Evolutionary conservation across 1,284 basidiomycete species (phyloP).

Genomic region (Hortiboletus rubellus): DNA sequence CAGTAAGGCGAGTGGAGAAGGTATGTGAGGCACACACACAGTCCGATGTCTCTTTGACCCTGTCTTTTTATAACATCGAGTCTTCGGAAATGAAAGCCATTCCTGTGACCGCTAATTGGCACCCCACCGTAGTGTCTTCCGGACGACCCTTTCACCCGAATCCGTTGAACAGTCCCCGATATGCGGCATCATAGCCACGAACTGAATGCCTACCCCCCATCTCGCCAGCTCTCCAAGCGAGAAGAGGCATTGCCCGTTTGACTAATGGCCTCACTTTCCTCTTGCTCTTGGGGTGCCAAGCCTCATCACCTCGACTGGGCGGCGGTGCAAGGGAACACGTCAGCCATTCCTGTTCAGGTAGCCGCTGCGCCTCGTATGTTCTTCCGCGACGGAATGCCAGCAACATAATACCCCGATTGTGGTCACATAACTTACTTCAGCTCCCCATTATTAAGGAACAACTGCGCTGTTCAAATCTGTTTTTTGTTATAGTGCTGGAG

Average conservation of each 20-base stretch:
- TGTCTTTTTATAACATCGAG: conserved; percentile 32
- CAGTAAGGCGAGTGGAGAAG: conserved; percentile 13
- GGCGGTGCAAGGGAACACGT: conserved; percentile 14
- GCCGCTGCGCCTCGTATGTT: conserved; percentile 30
- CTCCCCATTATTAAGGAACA: conserved; percentile 34
- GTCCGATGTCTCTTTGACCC: conserved; percentile 14
- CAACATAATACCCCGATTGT: conserved; percentile 26
- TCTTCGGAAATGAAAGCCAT: conserved; percentile 37
- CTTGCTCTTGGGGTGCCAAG: conserved; percentile 27
- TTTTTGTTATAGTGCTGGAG: conserved; percentile 29
- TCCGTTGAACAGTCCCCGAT: conserved; percentile 31
- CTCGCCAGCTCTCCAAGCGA: conserved; percentile 25
- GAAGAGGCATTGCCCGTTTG: conserved; percentile 33
- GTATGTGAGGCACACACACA: conserved; percentile 27
- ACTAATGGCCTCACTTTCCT: conserved; percentile 31
- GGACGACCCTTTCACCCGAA: conserved; percentile 35
- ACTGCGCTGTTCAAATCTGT: conserved; percentile 20
- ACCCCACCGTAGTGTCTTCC: conserved; percentile 23
- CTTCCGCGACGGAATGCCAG: conserved; percentile 24
- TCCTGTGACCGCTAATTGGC: conserved; percentile 28
- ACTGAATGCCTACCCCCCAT: conserved; percentile 16
- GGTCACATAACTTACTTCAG: conserved; percentile 29
- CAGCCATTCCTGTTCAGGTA: conserved; percentile 23
- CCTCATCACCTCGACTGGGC: conserved; percentile 18
- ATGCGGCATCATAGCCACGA: conserved; percentile 32